Conservation (phyloP, 208 protist genomes). For the Leishmania braziliensis region DNA sequence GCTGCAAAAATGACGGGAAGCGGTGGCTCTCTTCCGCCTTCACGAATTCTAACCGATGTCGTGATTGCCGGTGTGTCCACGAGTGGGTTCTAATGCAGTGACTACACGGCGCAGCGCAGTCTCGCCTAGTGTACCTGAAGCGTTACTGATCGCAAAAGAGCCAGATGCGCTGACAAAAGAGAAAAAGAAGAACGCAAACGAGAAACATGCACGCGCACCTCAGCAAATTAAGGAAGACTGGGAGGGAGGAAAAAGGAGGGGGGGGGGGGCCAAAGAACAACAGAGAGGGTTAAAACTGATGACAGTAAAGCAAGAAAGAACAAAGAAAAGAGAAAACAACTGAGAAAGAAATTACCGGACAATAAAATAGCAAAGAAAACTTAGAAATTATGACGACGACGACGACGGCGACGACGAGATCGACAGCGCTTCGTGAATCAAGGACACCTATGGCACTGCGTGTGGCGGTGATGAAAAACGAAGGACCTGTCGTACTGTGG, state of each 20-base stretch:
- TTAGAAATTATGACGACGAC: neutral
- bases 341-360: conserved; percentile 5
- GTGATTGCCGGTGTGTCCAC: neutral
- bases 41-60: neutral
- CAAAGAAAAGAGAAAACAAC: conserved; percentile 1
- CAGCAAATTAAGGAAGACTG: neutral
- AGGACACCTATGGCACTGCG: neutral
- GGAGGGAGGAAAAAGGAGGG: neutral
- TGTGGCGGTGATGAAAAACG: neutral
- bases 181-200: neutral
- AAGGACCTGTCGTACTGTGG: neutral
- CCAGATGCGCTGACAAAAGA: neutral
- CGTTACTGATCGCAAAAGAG: neutral
- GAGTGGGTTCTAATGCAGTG: neutral
- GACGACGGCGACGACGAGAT: neutral
- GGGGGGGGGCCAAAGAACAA: neutral
- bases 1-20: neutral
- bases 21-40: neutral
- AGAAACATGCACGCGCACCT: neutral
- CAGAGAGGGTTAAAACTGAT: neutral
- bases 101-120: neutral
- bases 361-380: neutral
- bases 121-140: neutral
- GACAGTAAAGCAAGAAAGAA: conserved; percentile 9
- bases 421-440: neutral